Percentiles rank a stretch among this genome's conserved stretches.
Evolutionary conservation across 768 basidiomycete genomes (phyloP).

Genomic region (Fistulinella prunicolor): DNA sequence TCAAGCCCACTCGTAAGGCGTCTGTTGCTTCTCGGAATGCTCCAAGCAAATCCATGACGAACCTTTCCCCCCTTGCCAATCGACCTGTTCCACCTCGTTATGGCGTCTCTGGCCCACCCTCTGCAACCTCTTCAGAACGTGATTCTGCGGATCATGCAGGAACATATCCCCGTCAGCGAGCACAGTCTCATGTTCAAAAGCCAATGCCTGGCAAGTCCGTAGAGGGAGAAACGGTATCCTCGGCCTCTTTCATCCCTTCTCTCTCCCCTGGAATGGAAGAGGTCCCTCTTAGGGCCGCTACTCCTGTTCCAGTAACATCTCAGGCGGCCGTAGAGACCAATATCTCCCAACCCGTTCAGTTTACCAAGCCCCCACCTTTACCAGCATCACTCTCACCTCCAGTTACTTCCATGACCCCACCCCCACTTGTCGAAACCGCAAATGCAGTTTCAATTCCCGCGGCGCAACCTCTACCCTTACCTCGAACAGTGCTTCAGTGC

Average conservation of each 20-base stretch:
- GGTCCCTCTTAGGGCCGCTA: neutral
- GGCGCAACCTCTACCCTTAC: slow-evolving; percentile 1
- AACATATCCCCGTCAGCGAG: slow-evolving; percentile 23
- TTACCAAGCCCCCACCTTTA: slow-evolving; percentile 1
- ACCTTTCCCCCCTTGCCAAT: slow-evolving; percentile 52
- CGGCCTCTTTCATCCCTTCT: slow-evolving; percentile 4
- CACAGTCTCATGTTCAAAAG: slow-evolving; percentile 26
- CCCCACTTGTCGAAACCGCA: slow-evolving; percentile 4
- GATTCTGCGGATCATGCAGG: slow-evolving; percentile 18
- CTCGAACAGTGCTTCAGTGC: slow-evolving; percentile 8
- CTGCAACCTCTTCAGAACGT: slow-evolving; percentile 40
- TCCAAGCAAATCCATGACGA: slow-evolving; percentile 36
- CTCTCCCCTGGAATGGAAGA: slow-evolving; percentile 8
- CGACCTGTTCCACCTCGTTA: slow-evolving; percentile 61
- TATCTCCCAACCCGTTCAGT: slow-evolving; percentile 1
- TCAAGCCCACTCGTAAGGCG: slow-evolving; percentile 33
- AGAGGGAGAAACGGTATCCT: slow-evolving; percentile 4
- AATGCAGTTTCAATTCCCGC: neutral
- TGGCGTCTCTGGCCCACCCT: slow-evolving; percentile 43
- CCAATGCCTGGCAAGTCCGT: slow-evolving; percentile 14
- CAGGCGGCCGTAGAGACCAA: slow-evolving; percentile 8
- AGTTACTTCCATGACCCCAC: neutral
- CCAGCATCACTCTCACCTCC: slow-evolving; percentile 5
- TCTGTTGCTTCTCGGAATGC: slow-evolving; percentile 21
- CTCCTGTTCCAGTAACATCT: slow-evolving; percentile 4